Percentiles rank a stretch among this genome's conserved stretches.
Evolutionary conservation across 2,329 filamentous ascomycete genomes (phyloP).

Genomic region (Westerdykella sp.): DNA sequence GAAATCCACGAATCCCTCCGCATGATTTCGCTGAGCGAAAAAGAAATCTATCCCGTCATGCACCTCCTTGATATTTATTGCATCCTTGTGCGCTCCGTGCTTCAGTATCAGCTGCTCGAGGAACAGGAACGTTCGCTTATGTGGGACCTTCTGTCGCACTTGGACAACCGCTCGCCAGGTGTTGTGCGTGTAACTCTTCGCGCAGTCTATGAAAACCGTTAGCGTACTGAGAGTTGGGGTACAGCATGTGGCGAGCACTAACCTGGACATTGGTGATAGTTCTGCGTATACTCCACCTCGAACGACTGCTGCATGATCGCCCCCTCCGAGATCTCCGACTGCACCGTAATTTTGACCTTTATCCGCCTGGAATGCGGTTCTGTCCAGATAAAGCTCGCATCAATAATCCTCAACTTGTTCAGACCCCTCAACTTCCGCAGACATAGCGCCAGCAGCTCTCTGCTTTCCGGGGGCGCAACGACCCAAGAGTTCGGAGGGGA

Average conservation of each 20-base stretch:
- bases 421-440: constrained; percentile 80
- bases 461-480: constrained; percentile 74
- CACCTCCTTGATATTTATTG: constrained; percentile 96
- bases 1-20: constrained; percentile 89
- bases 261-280: constrained; percentile 89
- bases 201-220: constrained; percentile 45
- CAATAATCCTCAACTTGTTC: constrained; percentile 86
- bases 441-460: constrained; percentile 88
- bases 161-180: constrained; percentile 92
- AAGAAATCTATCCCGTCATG: constrained; percentile 96
- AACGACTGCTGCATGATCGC: constrained; percentile 85
- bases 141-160: constrained; percentile 91
- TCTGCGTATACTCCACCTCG: constrained; percentile 87
- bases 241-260: constrained; percentile 7
- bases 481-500: constrained; percentile 83
- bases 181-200: constrained; percentile 93
- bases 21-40: constrained; percentile 83
- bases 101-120: constrained; percentile 95
- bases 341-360: constrained; percentile 92
- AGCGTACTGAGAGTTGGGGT: background rate
- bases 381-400: constrained; percentile 96
- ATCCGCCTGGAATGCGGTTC: constrained; percentile 91
- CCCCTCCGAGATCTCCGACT: constrained; percentile 61
- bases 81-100: constrained; percentile 72
- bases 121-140: constrained; percentile 80